Conservation (phyloP, 257 asterid species). For the Nicotiana attenuata region DNA sequence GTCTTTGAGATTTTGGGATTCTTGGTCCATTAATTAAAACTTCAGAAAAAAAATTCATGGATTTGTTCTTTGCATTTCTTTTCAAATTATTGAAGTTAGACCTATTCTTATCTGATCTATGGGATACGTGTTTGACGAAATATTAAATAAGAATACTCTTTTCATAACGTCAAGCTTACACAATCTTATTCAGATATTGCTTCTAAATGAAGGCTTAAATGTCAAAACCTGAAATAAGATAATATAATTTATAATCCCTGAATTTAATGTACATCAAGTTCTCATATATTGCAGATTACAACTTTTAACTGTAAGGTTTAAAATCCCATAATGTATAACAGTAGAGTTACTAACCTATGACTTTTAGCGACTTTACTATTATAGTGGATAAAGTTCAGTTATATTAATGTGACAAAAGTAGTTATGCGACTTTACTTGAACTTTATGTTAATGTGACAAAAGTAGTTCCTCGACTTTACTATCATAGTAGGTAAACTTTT, state of each 20-base stretch:
- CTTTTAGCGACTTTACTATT: neutral
- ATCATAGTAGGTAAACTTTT: no score
- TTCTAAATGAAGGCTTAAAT: conserved; percentile 20
- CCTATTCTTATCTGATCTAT: neutral
- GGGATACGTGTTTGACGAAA: neutral
- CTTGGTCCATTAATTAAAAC: neutral
- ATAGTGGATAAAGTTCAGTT: neutral
- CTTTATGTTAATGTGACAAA: neutral
- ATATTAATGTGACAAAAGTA: neutral
- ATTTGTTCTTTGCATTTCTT: neutral
- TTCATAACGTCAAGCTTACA: neutral
- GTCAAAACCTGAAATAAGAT: neutral
- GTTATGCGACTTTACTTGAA: no score
- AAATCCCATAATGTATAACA: neutral
- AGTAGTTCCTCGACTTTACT: no score
- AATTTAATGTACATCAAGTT: neutral
- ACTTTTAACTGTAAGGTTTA: neutral
- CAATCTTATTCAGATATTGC: conserved; percentile 18
- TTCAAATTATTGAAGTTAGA: neutral
- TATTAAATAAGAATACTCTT: neutral
- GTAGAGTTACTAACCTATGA: neutral
- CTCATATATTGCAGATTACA: neutral
- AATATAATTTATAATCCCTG: neutral
- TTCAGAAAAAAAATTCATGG: neutral
- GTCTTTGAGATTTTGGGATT: neutral